phyloP scores from a whole-genome alignment of 148 eudicot species.

The Pouteria glomerata region DNA sequence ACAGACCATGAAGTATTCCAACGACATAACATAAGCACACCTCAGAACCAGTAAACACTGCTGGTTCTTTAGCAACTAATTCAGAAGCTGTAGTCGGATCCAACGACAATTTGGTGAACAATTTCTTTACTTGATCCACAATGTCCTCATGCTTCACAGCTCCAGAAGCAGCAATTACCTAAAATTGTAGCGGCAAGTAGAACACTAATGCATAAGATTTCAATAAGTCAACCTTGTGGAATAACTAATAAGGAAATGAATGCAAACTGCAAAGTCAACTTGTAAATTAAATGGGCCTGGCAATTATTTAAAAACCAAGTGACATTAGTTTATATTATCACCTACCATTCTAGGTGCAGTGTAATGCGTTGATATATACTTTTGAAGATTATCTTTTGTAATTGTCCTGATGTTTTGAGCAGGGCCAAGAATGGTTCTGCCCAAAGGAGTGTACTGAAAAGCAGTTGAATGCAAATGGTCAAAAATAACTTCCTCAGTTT shows the following conservation, averaged over 20 bases:
- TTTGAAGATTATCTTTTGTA: conserved; percentile 55
- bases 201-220: not conserved
- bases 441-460: conserved; percentile 82
- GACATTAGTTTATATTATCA: not conserved
- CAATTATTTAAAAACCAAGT: not conserved
- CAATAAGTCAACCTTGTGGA: not conserved
- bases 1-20: conserved; percentile 5
- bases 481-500: conserved; percentile 86
- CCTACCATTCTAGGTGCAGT: conserved; percentile 84
- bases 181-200: conserved; percentile 2
- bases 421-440: conserved; percentile 92
- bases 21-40: conserved; percentile 27
- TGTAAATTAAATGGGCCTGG: not conserved
- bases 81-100: conserved; percentile 69
- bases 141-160: conserved; percentile 86
- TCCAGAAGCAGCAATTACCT: conserved; percentile 92
- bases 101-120: conserved; percentile 66
- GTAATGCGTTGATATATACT: conserved; percentile 81
- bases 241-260: not conserved
- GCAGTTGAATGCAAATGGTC: conserved; percentile 97
- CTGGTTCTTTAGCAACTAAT: conserved; percentile 70
- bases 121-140: conserved; percentile 61
- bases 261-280: not conserved
- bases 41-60: conserved; percentile 92
- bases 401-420: conserved; percentile 71